Percentiles rank a stretch among this genome's conserved stretches.
Evolutionary conservation across 2,329 filamentous ascomycete genomes (phyloP).

Genomic region (Graphilbum sp.): DNA sequence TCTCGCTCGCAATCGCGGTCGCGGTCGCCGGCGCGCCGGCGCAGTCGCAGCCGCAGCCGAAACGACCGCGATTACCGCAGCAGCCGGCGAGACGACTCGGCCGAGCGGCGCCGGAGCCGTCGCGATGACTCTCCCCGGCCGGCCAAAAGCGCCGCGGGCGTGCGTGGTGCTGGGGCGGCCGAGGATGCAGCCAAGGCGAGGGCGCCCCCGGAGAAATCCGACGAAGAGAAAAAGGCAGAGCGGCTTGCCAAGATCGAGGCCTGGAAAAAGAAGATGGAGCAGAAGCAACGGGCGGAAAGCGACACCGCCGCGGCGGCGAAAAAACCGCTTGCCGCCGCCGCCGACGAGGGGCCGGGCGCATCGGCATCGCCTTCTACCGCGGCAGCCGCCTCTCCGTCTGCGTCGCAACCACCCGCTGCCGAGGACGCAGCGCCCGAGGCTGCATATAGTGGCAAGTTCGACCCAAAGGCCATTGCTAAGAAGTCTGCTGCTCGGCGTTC

Average conservation of each 20-base stretch:
- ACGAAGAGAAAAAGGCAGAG: conserved; percentile 65
- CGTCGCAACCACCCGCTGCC: conserved; percentile 32
- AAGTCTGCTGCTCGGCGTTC: conserved; percentile 49
- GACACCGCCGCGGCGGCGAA: conserved; percentile 25
- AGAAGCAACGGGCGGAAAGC: conserved; percentile 56
- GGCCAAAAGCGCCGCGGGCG: conserved; percentile 48
- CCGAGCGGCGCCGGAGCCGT: conserved; percentile 45
- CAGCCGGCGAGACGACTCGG: conserved; percentile 54
- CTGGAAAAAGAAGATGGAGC: conserved; percentile 83
- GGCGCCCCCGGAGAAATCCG: conserved; percentile 30
- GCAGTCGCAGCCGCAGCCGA: conserved; percentile 39
- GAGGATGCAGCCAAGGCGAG: background rate
- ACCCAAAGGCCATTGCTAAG: conserved; percentile 73
- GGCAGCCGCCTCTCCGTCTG: conserved; percentile 28
- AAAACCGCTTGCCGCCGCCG: no score
- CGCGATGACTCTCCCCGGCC: conserved; percentile 33
- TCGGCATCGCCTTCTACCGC: conserved; percentile 18
- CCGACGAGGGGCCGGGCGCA: conserved; percentile 15
- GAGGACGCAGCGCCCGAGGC: conserved; percentile 32
- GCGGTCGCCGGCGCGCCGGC: conserved; percentile 38
- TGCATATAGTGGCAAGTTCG: conserved; percentile 63
- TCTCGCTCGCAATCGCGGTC: conserved; percentile 48
- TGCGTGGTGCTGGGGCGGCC: conserved; percentile 16
- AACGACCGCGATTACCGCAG: conserved; percentile 41
- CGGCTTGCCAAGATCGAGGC: conserved; percentile 68